Conservation (phyloP, 805 yeast genomes). For the Saccharomycopsis lassenensis region DNA sequence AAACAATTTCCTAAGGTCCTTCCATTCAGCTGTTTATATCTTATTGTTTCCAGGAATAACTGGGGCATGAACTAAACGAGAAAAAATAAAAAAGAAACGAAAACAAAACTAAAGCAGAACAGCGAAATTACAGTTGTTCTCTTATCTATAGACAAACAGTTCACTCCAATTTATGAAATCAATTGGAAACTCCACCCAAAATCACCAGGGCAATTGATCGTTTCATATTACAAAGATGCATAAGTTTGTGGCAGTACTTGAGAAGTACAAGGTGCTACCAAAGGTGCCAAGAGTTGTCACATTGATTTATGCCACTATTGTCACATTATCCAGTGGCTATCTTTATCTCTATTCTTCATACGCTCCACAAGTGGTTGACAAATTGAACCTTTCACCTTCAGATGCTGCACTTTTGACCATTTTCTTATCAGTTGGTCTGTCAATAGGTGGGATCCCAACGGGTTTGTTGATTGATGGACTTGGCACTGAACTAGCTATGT, state of each 20-base stretch:
- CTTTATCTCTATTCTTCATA: constrained; percentile 68
- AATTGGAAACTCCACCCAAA: too few relatives aligned
- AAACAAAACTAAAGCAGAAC: neutral
- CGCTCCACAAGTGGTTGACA: constrained; percentile 56
- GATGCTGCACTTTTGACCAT: constrained; percentile 57
- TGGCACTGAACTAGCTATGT: constrained; percentile 44
- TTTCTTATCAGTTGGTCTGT: constrained; percentile 51
- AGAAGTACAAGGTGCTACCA: too few relatives aligned
- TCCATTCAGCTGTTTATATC: neutral
- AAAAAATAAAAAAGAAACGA: neutral
- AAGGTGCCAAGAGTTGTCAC: too few relatives aligned
- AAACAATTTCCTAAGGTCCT: too few relatives aligned
- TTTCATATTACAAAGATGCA: too few relatives aligned
- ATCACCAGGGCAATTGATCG: constrained; percentile 10
- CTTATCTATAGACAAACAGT: constrained; percentile 9
- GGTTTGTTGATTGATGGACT: constrained; percentile 54
- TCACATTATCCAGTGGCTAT: constrained; percentile 62
- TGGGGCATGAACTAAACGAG: neutral
- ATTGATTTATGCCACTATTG: constrained; percentile 24
- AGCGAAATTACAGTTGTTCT: too few relatives aligned
- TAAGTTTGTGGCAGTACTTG: too few relatives aligned
- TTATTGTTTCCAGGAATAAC: neutral
- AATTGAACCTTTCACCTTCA: constrained; percentile 45
- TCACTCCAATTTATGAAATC: constrained; percentile 15
- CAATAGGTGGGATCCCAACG: constrained; percentile 60